phyloP scores from a whole-genome alignment of 345 rosid genomes.

The Aquilaria malaccensis region DNA sequence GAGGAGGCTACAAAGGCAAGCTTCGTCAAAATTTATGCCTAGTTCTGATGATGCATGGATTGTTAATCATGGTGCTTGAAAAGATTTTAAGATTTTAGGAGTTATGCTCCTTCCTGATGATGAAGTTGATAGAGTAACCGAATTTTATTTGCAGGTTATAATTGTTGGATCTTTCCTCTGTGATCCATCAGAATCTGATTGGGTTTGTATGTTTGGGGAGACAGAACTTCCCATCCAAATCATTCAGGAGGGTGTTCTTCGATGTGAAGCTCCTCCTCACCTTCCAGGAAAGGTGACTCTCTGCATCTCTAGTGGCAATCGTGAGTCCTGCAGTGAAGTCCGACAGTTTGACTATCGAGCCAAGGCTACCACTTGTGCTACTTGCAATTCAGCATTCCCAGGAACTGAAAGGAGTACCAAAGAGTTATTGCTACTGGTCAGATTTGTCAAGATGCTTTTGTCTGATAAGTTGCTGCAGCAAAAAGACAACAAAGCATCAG shows the following conservation, averaged over 20 bases:
- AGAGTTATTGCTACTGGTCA: constrained; percentile 56
- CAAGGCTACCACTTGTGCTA: constrained; percentile 24
- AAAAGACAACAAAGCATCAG: constrained; percentile 18
- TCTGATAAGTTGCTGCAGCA: constrained; percentile 29
- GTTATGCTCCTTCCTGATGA: constrained; percentile 1
- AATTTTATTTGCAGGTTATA: constrained; percentile 50
- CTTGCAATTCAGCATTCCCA: constrained; percentile 20
- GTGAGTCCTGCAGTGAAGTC: constrained; percentile 55
- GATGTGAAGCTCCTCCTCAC: constrained; percentile 62
- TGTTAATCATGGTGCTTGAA: not conserved
- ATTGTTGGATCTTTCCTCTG: constrained; percentile 78
- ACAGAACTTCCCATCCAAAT: constrained; percentile 62
- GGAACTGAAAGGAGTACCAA: constrained; percentile 37
- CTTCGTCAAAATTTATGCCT: not conserved
- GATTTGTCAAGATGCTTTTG: constrained; percentile 62
- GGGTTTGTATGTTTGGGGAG: constrained; percentile 87
- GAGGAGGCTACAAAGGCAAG: constrained; percentile 66
- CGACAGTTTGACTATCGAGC: constrained; percentile 58
- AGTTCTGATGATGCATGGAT: too few relatives aligned
- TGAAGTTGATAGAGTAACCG: constrained; percentile 2
- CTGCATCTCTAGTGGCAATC: constrained; percentile 60
- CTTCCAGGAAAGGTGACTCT: constrained; percentile 60
- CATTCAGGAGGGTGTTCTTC: constrained; percentile 63
- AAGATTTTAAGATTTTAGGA: not conserved
- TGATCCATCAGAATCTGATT: constrained; percentile 50